Evolutionary conservation across 371 early-diverging fungal species (phyloP).

Genomic region (Parasitella parasitica): DNA sequence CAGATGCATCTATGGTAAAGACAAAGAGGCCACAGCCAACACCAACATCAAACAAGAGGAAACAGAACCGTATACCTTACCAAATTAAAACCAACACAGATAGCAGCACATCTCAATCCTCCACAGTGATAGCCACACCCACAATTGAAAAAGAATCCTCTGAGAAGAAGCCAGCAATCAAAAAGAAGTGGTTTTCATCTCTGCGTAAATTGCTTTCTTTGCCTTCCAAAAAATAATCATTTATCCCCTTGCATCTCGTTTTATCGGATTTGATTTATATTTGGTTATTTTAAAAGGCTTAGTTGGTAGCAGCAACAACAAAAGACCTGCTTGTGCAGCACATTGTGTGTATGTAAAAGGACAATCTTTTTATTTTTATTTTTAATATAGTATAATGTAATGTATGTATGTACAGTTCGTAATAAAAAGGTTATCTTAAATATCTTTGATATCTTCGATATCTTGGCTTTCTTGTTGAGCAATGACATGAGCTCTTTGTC

Average conservation of each 20-base stretch:
- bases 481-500: conserved; percentile 37
- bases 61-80: not conserved
- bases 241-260: not conserved
- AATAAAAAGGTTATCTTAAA: conserved; percentile 14
- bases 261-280: conserved; percentile 10
- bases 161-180: not conserved
- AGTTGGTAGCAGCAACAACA: not conserved
- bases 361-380: conserved; percentile 1
- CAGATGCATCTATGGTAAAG: not conserved
- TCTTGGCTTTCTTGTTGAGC: conserved; percentile 43
- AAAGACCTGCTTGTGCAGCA: not conserved
- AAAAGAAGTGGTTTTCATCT: conserved; percentile 1
- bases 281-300: not conserved
- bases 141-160: not conserved
- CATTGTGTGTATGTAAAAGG: not conserved
- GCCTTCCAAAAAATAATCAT: not conserved
- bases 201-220: not conserved
- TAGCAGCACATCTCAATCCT: not conserved
- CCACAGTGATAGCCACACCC: not conserved
- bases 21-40: not conserved
- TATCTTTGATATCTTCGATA: conserved; percentile 45
- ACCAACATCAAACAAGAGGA: not conserved
- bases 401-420: not conserved
- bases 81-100: not conserved
- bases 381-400: not conserved